phyloP scores from a whole-genome alignment of 2,329 filamentous ascomycete species.

The Chrysoporthe austroafricana region DNA sequence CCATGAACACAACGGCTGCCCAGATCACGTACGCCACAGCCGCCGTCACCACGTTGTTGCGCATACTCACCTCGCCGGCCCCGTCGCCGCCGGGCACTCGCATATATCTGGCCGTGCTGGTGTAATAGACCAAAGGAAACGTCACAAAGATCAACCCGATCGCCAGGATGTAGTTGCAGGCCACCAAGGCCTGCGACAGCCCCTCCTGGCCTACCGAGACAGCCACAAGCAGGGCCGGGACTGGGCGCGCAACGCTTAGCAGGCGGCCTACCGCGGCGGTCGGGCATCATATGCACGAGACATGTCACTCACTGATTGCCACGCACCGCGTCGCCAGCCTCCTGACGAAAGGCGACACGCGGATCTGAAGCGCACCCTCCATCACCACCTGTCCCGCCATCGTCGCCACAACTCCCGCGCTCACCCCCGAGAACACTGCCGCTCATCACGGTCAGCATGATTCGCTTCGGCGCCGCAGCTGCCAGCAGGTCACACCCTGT shows the following conservation, averaged over 20 bases:
- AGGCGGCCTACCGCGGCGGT: neutral
- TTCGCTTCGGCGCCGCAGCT: neutral
- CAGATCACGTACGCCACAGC: conserved; percentile 32
- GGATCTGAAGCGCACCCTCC: conserved; percentile 37
- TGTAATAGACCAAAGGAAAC: conserved; percentile 37
- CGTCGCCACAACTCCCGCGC: conserved; percentile 74
- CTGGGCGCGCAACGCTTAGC: conserved; percentile 1
- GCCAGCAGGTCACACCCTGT: neutral
- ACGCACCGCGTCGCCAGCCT: conserved; percentile 37
- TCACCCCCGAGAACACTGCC: conserved; percentile 64
- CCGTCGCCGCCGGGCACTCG: conserved; percentile 30
- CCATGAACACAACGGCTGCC: conserved; percentile 33
- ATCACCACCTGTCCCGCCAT: conserved; percentile 67
- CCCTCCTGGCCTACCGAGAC: conserved; percentile 36
- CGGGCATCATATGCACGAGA: neutral
- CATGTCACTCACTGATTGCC: conserved; percentile 29
- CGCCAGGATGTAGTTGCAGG: conserved; percentile 36
- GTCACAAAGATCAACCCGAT: conserved; percentile 38
- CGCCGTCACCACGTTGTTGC: conserved; percentile 28
- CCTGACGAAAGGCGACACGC: conserved; percentile 36
- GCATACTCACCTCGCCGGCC: conserved; percentile 28
- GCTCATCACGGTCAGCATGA: neutral
- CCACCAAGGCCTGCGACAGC: conserved; percentile 35
- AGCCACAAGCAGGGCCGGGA: conserved; percentile 38
- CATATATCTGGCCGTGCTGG: conserved; percentile 36